Evolutionary conservation across 2,329 filamentous ascomycete species (phyloP).

Genomic region (Stachybotrys elegans): DNA sequence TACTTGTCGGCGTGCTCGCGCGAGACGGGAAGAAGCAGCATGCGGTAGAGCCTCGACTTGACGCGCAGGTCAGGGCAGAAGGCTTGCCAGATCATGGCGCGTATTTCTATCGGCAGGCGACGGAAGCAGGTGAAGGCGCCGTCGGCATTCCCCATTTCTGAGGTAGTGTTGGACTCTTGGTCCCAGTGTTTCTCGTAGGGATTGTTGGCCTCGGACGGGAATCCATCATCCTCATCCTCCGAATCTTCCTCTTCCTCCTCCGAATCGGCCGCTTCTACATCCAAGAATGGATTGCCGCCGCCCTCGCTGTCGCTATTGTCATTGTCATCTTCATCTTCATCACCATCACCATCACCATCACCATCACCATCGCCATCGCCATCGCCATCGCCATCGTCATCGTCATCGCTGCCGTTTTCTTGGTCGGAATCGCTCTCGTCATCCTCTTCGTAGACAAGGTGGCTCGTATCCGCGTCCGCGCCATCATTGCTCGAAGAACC

Average conservation of each 20-base stretch:
- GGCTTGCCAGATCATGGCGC: slow-evolving; percentile 23
- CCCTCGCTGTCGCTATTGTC: slow-evolving; percentile 34
- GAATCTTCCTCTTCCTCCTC: neutral
- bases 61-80: slow-evolving; percentile 25
- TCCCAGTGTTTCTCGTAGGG: too few relatives aligned
- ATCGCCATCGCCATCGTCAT: slow-evolving; percentile 41
- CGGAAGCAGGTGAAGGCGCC: slow-evolving; percentile 13
- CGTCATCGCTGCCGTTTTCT: slow-evolving; percentile 65
- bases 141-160: slow-evolving; percentile 2
- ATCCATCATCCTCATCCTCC: too few relatives aligned
- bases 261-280: slow-evolving; percentile 7
- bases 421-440: slow-evolving; percentile 63
- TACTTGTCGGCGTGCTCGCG: slow-evolving; percentile 7
- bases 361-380: slow-evolving; percentile 37
- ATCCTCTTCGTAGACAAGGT: slow-evolving; percentile 67
- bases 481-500: too few relatives aligned
- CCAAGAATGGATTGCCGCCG: slow-evolving; percentile 38
- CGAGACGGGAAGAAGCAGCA: slow-evolving; percentile 20
- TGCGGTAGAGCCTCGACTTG: slow-evolving; percentile 18
- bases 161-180: too few relatives aligned
- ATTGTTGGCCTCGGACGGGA: too few relatives aligned
- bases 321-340: slow-evolving; percentile 47
- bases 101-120: slow-evolving; percentile 23
- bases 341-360: slow-evolving; percentile 54
- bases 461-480: too few relatives aligned